phyloP scores from a whole-genome alignment of 768 basidiomycete genomes.

The Kwoniella sp. region DNA sequence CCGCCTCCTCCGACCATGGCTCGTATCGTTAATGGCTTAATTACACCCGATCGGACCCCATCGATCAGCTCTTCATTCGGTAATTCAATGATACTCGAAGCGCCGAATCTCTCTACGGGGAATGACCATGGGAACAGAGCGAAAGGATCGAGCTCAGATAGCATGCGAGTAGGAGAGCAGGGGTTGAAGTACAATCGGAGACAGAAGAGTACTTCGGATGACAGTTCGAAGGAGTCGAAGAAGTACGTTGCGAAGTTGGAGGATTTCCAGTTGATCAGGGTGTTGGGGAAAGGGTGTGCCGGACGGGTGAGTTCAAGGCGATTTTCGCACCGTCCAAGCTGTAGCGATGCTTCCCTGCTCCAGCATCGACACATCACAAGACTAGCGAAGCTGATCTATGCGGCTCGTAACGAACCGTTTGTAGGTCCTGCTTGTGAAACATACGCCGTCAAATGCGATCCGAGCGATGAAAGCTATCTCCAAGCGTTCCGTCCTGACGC shows the following conservation, averaged over 20 bases:
- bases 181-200: background rate
- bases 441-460: slow-evolving; percentile 70
- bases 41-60: slow-evolving; percentile 12
- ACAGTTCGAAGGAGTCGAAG: background rate
- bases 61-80: slow-evolving; percentile 11
- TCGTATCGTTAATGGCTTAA: slow-evolving; percentile 2
- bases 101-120: background rate
- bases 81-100: background rate
- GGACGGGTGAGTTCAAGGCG: slow-evolving; percentile 69
- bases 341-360: too few species aligned
- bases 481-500: slow-evolving; percentile 92
- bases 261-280: slow-evolving; percentile 97
- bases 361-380: background rate
- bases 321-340: background rate
- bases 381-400: too few species aligned
- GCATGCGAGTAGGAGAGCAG: too few species aligned
- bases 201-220: slow-evolving; percentile 9
- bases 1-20: background rate
- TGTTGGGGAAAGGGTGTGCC: slow-evolving; percentile 94
- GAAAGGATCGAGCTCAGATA: background rate
- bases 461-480: slow-evolving; percentile 98
- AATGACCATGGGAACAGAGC: background rate
- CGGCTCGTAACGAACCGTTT: too few species aligned
- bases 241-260: slow-evolving; percentile 59
- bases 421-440: slow-evolving; percentile 72